Base-by-base conservation (phyloP, 2,329 filamentous ascomycete species). In the Tothia fuscella region DNA sequence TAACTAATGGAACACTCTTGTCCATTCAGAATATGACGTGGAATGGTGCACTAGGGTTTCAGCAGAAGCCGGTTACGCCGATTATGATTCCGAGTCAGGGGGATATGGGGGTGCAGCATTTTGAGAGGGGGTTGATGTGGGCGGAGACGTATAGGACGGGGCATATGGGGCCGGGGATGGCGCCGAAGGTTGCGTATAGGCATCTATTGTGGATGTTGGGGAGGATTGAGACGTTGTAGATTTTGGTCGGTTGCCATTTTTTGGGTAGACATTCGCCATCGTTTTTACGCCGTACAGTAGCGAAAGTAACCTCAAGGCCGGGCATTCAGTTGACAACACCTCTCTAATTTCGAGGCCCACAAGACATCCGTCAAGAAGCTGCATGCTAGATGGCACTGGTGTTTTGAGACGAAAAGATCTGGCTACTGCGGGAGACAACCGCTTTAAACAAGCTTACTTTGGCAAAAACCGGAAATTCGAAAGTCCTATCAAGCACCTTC, bases 41-140 rank as follows among this genome's bases (percentile, higher is more conserved):
- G 46, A 44, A 44, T 20, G 49, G 49, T 3, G 24, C 25, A 4
- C 41, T 49, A 9, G 48, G 49, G 6, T 50, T 50, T 29, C 47
- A 49, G 31, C 35, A 33, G 9, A 30, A 19, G 4, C 49, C 49
- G 2, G 42, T 21, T 13, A 39, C 10, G 10, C 37, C 42, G n/a
- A 47, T 49, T 22, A 34, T 40, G 16, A 45, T 49, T 20, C 42
- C 42, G 2, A 28, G 24, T 16, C 39, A 37, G 24, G 38, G 39
- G 1, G n/a, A 22, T n/a, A 35, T 37, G 22, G 43, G 43, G 12
- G 25, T 42, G 2, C 56, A 59, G 44, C 57, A 62, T 49, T 57
- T 45, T 46, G 60, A 61, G 48, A 44, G 57, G 6, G 59, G 58
- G 1, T 37, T 61, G 26, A 58, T 61, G 58, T 62, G 55, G 54